A percentile compares a stretch with the other conserved stretches of the same genome.
These are phyloP conservation scores for Paramyrothecium roridum DNA, from an alignment of 2,329 filamentous ascomycete genomes.

Conservation along the genomic window DNA sequence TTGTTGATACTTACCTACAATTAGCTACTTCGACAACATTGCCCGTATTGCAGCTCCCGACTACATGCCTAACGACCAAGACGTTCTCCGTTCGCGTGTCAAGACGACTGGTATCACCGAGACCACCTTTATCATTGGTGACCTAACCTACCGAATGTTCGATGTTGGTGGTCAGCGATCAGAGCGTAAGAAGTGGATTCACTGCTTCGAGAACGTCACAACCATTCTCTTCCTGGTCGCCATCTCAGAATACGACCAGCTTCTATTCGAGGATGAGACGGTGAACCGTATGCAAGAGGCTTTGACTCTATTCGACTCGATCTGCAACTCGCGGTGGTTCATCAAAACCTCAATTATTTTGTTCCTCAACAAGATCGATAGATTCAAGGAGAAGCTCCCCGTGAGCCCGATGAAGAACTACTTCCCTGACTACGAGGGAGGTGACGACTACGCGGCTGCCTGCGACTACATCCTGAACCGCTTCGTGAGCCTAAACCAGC, in stretches of 20 bases:
- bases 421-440: constrained; percentile 90
- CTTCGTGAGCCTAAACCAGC: constrained; percentile 97
- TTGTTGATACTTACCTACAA: constrained; percentile 26
- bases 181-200: constrained; percentile 99
- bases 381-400: constrained; percentile 82
- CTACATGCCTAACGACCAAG: constrained; percentile 93
- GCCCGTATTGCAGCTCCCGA: constrained; percentile 85
- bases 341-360: constrained; percentile 86
- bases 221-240: constrained; percentile 95
- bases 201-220: constrained; percentile 97
- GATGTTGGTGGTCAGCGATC: constrained; percentile 94
- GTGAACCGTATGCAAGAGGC: constrained; percentile 94
- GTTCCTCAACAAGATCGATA: constrained; percentile 87
- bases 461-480: constrained; percentile 99
- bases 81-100: constrained; percentile 91
- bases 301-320: constrained; percentile 80
- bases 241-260: constrained; percentile 95
- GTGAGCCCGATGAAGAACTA: constrained; percentile 84
- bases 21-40: constrained; percentile 93
- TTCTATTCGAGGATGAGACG: constrained; percentile 93
- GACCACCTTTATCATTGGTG: constrained; percentile 92
- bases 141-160: constrained; percentile 95
- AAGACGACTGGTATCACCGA: constrained; percentile 98
- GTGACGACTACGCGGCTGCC: constrained; percentile 90
- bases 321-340: constrained; percentile 88